These are phyloP conservation scores for Zizania latifolia DNA, from an alignment of 176 grass and related monocot species.

Conservation along the genomic window DNA sequence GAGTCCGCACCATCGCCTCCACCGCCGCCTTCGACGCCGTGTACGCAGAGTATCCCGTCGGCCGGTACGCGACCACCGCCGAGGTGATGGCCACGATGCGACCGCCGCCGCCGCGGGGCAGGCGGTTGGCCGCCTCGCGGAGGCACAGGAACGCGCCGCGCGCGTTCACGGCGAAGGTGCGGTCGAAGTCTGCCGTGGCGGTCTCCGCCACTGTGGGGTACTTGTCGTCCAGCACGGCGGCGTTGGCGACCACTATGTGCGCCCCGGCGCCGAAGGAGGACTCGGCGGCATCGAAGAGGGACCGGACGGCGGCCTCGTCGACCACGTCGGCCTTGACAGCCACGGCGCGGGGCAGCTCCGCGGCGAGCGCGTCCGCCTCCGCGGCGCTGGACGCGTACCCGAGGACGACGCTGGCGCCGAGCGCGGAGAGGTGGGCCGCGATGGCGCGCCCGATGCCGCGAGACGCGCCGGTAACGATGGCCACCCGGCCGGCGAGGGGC, in stretches of 20 bases:
- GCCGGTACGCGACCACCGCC: constrained; percentile 25
- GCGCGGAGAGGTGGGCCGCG: constrained; percentile 41
- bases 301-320: constrained; percentile 20
- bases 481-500: constrained; percentile 49
- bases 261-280: constrained; percentile 6
- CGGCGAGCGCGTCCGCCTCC: constrained; percentile 22
- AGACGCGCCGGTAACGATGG: constrained; percentile 56
- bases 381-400: constrained; percentile 34
- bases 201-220: constrained; percentile 32
- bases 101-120: constrained; percentile 36
- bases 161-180: constrained; percentile 25
- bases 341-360: constrained; percentile 26
- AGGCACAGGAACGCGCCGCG: constrained; percentile 53
- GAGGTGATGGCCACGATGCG: constrained; percentile 52
- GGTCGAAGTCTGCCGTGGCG: constrained; percentile 33
- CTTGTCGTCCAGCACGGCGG: constrained; percentile 36
- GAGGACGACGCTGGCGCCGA: constrained; percentile 66
- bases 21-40: constrained; percentile 40
- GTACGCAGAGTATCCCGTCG: constrained; percentile 30
- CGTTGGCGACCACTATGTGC: constrained; percentile 56
- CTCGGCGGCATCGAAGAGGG: constrained; percentile 48
- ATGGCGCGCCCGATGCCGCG: constrained; percentile 48
- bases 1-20: constrained; percentile 35
- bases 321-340: constrained; percentile 33
- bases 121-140: constrained; percentile 40